phyloP scores from a whole-genome alignment of 2,329 filamentous ascomycete genomes.

The Trichoderma hamatum region DNA sequence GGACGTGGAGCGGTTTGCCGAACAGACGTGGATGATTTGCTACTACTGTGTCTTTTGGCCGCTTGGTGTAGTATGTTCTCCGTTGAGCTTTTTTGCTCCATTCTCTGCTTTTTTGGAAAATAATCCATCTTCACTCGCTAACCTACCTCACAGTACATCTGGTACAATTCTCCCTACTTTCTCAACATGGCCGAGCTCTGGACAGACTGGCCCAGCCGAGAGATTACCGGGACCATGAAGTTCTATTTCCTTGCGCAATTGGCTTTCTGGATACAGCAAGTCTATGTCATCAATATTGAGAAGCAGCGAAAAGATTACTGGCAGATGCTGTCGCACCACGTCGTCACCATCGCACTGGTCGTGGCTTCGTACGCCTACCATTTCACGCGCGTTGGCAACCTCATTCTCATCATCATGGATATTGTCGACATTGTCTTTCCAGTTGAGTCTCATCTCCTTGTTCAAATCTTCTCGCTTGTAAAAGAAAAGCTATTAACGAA shows the following conservation, averaged over 20 bases:
- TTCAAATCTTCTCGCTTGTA: not conserved
- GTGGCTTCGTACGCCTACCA: conserved; percentile 84
- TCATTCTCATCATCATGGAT: conserved; percentile 92
- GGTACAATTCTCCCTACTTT: conserved; percentile 77
- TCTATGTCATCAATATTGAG: conserved; percentile 92
- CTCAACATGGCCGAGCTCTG: conserved; percentile 78
- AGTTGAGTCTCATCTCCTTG: conserved; percentile 52
- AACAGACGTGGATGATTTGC: conserved; percentile 87
- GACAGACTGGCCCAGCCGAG: conserved; percentile 80
- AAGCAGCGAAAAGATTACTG: conserved; percentile 91
- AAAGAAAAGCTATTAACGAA: not conserved
- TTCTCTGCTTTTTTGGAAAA: not conserved
- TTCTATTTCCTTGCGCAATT: conserved; percentile 89
- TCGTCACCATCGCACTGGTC: conserved; percentile 83
- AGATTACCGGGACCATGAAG: conserved; percentile 78
- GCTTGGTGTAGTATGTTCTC: conserved; percentile 71
- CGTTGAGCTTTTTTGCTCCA: not conserved
- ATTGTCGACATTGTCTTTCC: conserved; percentile 86
- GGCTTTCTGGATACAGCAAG: conserved; percentile 92
- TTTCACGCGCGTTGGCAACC: conserved; percentile 82
- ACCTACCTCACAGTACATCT: conserved; percentile 68
- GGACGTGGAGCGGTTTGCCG: conserved; percentile 78
- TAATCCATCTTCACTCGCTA: not conserved
- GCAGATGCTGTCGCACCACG: conserved; percentile 97
- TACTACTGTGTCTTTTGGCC: conserved; percentile 83